Evolutionary conservation across 2,329 filamentous ascomycete genomes (phyloP), one percentile per base, ranked within the genome.

Genomic region (Ceratocystis destructans): DNA sequence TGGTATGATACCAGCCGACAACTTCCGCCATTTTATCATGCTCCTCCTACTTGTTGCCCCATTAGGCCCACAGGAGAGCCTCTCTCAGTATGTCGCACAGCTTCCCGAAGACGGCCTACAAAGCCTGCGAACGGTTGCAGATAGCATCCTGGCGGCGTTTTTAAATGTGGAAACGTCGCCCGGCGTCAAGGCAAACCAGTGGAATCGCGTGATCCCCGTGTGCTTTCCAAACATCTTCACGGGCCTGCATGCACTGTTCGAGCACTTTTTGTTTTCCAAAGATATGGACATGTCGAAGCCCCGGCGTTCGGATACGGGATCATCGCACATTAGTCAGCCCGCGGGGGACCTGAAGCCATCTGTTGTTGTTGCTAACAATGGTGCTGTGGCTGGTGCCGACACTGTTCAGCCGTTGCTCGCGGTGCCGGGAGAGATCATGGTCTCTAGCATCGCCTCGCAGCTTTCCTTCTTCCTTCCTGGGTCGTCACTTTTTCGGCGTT

Each of bases 191-290:
- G 87, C 83, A 70, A 75, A 77, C 61, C 82, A 82, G 48, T 89
- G 88, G 75, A 80, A 82, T 72, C 75, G 77, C 5, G 79, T 87
- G 41, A 77, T 88, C 65, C 81, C 83, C 8, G 76, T 79, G 41
- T 82, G 82, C 59, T 79, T 87, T 64, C 87, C 87, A 0, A 84
- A 83, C 70, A 75, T 91, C 0, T 89, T 91, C 72, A 77, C 81
- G 64, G 85, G 86, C 0, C 81, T 90, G 69, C 84, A 82, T 69
- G 80, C 84, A 0, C 76, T 91, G 1, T 90, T 90, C 72, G 87
- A 89, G 70, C 85, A 87, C 72, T 90, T 91, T 70, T 79, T 90
- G 31, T 91, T 90, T 71, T 87, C 86, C 31, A 87, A 86, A 71
- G 86, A 86, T 69, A 77, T 90, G 25, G 84, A 89, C 70, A 81